These are phyloP conservation scores for Aleurites moluccanus DNA, from an alignment of 441 rosid genomes.

Conservation along the genomic window DNA sequence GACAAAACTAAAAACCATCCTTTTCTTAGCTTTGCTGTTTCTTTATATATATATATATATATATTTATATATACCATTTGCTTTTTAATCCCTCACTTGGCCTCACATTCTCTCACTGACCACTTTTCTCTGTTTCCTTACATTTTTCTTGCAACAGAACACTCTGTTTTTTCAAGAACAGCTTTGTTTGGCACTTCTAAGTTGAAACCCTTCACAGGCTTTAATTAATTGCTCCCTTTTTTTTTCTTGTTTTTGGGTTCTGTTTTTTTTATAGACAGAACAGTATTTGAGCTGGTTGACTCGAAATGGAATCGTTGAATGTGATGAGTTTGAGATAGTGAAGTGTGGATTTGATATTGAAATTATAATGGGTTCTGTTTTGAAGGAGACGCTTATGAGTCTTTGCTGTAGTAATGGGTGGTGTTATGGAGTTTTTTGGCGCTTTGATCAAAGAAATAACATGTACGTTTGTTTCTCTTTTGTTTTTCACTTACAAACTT, in stretches of 20 bases:
- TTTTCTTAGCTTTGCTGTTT: neutral
- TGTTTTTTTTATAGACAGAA: neutral
- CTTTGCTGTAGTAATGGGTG: conserved; percentile 79
- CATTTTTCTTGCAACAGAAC: conserved; percentile 9
- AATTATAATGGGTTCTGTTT: conserved; percentile 45
- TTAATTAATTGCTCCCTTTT: neutral
- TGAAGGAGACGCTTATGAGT: conserved; percentile 55
- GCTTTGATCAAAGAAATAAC: conserved; percentile 63
- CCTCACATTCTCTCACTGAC: conserved; percentile 29
- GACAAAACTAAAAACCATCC: conserved; percentile 26
- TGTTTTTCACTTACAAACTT: neutral
- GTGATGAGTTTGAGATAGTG: conserved; percentile 16
- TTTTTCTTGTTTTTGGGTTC: neutral
- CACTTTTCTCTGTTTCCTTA: conserved; percentile 20
- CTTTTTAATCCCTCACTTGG: conserved; percentile 21
- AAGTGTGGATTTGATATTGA: conserved; percentile 21
- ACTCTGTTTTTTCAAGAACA: neutral
- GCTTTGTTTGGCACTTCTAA: conserved; percentile 2
- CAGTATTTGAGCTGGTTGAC: conserved; percentile 15
- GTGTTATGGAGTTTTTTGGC: conserved; percentile 82
- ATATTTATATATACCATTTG: conserved; percentile 20
- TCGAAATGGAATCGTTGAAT: conserved; percentile 13
- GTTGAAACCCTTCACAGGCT: conserved; percentile 17
- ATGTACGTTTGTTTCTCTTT: conserved; percentile 44
- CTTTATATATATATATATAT: neutral